These are phyloP conservation scores for Xylaria sp. DNA, from an alignment of 2,329 filamentous ascomycete genomes.

Conservation along the genomic window DNA sequence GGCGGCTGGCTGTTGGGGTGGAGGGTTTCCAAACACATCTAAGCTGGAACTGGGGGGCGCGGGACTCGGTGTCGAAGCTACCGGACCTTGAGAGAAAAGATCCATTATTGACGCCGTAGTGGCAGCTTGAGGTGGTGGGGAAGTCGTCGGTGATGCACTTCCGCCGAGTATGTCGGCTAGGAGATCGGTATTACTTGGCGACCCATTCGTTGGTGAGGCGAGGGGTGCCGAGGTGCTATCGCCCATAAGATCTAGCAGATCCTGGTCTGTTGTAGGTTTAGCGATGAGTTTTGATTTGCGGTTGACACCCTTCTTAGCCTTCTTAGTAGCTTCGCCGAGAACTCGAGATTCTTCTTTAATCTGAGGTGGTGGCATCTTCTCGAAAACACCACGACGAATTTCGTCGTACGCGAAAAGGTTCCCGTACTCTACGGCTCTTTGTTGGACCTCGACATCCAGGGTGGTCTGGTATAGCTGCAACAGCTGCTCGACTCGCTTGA, in stretches of 20 bases:
- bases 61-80: conserved; percentile 57
- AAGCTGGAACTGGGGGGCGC: conserved; percentile 57
- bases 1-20: conserved; percentile 56
- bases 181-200: conserved; percentile 82
- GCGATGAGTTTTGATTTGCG: conserved; percentile 76
- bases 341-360: conserved; percentile 96
- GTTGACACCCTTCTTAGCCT: conserved; percentile 74
- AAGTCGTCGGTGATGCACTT: conserved; percentile 61
- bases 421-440: conserved; percentile 92
- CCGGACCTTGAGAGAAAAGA: conserved; percentile 70
- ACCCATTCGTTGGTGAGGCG: conserved; percentile 62
- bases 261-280: conserved; percentile 84
- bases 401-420: conserved; percentile 94
- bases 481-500: conserved; percentile 84
- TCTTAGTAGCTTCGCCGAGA: conserved; percentile 80
- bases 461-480: conserved; percentile 83
- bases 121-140: conserved; percentile 65
- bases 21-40: conserved; percentile 64
- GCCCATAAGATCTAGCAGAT: conserved; percentile 93
- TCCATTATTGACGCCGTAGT: conserved; percentile 86
- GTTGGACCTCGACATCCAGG: conserved; percentile 94
- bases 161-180: conserved; percentile 87
- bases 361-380: conserved; percentile 97
- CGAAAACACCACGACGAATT: conserved; percentile 87
- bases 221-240: conserved; percentile 72